Percentiles rank a stretch among this genome's conserved stretches.
Evolutionary conservation across 352 stramenopile genomes (phyloP).

Genomic region (Achlya hypogyna): DNA sequence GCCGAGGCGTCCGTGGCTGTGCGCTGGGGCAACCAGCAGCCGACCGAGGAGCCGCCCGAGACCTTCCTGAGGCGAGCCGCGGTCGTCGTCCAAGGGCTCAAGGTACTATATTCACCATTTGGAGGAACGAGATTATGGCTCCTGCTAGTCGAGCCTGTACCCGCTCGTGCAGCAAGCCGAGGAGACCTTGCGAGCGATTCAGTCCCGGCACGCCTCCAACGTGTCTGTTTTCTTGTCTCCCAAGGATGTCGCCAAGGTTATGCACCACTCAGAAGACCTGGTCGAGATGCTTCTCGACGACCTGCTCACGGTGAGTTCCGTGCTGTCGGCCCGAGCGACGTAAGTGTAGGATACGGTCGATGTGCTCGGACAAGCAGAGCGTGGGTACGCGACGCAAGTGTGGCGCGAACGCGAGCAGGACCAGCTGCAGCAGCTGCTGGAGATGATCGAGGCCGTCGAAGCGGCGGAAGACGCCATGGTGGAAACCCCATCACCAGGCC

Average conservation of each 20-base stretch:
- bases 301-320: background rate
- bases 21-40: constrained; percentile 9
- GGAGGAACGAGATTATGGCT: background rate
- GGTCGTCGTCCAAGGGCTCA: constrained; percentile 11
- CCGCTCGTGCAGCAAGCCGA: constrained; percentile 13
- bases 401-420: background rate
- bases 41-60: background rate
- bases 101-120: background rate
- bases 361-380: background rate
- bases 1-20: background rate
- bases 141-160: constrained; percentile 7
- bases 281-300: constrained; percentile 14
- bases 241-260: background rate
- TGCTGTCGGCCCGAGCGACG: background rate
- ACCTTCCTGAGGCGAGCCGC: background rate
- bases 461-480: background rate
- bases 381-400: background rate
- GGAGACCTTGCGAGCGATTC: constrained; percentile 7
- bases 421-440: background rate
- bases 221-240: constrained; percentile 9
- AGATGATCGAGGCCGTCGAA: background rate
- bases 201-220: background rate
- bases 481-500: too few relatives aligned
- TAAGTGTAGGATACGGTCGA: background rate
- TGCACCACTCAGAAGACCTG: background rate